These are phyloP conservation scores for Ehretia macrophylla DNA, from an alignment of 257 asterid genomes.

Conservation along the genomic window DNA sequence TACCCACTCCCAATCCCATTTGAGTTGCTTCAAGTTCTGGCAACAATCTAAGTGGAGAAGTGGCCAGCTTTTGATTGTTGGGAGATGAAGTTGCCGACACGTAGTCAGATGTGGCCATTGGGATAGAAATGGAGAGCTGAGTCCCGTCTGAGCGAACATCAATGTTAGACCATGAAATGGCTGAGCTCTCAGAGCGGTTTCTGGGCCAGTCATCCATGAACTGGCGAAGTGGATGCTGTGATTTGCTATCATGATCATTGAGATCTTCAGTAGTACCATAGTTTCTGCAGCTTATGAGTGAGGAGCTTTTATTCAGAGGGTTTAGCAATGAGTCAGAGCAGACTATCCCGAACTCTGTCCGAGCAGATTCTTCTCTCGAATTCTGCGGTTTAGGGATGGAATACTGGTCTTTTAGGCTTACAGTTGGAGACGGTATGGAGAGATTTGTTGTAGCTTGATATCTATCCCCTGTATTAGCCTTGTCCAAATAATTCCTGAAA, in stretches of 20 bases:
- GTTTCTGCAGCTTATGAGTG: constrained; percentile 33
- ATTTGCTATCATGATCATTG: constrained; percentile 22
- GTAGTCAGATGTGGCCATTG: constrained; percentile 43
- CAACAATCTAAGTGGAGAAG: constrained; percentile 40
- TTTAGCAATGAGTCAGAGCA: constrained; percentile 76
- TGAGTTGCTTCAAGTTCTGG: constrained; percentile 43
- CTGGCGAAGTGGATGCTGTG: constrained; percentile 45
- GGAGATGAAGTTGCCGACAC: constrained; percentile 56
- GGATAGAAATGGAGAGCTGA: constrained; percentile 76
- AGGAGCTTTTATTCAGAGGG: constrained; percentile 52
- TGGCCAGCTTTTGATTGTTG: constrained; percentile 22
- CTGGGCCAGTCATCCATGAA: constrained; percentile 75
- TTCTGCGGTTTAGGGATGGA: constrained; percentile 27
- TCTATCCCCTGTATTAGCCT: constrained; percentile 28
- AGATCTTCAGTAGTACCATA: constrained; percentile 18
- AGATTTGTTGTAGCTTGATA: constrained; percentile 25
- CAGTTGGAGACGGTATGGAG: constrained; percentile 26
- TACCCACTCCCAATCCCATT: constrained; percentile 65
- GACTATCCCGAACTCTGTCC: constrained; percentile 55
- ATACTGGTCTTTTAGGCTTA: constrained; percentile 22
- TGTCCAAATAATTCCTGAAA: constrained; percentile 37
- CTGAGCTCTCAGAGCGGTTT: constrained; percentile 21
- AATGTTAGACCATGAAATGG: constrained; percentile 38
- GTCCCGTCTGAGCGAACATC: constrained; percentile 47
- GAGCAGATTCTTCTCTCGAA: constrained; percentile 24